Conservation (phyloP, 1,139 yeast species). For the Candida anutae region DNA sequence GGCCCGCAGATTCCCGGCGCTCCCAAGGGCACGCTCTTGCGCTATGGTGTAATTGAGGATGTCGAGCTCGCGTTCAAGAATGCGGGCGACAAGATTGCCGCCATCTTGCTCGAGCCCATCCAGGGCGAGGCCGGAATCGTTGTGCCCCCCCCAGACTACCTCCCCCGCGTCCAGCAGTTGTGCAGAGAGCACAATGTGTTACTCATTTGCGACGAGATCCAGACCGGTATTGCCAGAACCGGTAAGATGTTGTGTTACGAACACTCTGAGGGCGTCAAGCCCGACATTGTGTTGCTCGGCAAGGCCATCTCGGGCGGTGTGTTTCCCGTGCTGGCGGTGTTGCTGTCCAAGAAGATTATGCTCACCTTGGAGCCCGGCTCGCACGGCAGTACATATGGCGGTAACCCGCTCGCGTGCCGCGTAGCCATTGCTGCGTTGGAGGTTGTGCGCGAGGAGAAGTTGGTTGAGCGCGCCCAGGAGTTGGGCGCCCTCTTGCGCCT, state of each 20-base stretch:
- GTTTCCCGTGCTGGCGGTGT: constrained; percentile 83
- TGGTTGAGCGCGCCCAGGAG: constrained; percentile 68
- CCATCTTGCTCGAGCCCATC: constrained; percentile 87
- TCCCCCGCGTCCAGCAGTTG: constrained; percentile 61
- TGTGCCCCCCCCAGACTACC: constrained; percentile 82
- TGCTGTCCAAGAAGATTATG: constrained; percentile 86
- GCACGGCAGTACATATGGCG: constrained; percentile 97
- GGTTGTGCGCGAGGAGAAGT: constrained; percentile 80
- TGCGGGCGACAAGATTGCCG: constrained; percentile 90
- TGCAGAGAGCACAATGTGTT: constrained; percentile 81
- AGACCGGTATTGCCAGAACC: constrained; percentile 96
- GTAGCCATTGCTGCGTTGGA: constrained; percentile 93
- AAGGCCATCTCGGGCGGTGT: constrained; percentile 97
- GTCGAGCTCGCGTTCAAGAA: constrained; percentile 73
- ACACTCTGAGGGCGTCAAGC: constrained; percentile 71
- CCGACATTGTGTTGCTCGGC: constrained; percentile 83
- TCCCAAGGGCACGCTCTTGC: constrained; percentile 42
- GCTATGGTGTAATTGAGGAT: constrained; percentile 82
- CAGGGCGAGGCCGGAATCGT: constrained; percentile 99
- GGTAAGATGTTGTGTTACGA: constrained; percentile 91
- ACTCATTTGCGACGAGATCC: constrained; percentile 93
- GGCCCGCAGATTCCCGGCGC: constrained; percentile 76
- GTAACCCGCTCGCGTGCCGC: constrained; percentile 91
- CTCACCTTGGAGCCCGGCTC: constrained; percentile 89
- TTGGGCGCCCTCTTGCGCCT: constrained; percentile 66